Base-by-base conservation (phyloP, 1,139 yeast genomes). In the Kazachstania sp. region DNA sequence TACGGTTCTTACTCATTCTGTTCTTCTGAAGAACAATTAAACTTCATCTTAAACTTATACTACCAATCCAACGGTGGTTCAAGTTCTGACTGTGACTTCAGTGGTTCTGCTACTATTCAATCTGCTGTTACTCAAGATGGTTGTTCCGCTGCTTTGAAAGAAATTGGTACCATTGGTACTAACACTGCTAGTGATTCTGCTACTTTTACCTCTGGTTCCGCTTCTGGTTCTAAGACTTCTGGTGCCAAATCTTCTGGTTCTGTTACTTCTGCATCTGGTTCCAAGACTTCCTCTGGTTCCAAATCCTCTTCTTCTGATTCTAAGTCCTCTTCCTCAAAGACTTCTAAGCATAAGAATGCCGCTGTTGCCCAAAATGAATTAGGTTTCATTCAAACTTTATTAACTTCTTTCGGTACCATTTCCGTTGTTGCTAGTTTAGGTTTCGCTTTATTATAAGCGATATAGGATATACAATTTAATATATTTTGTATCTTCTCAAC, bases 1-100 rank as follows among this genome's bases (percentile, higher is more conserved):
- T 82, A 81, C 58, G 88, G 88, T 65, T 72, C 81, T 41, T 77
- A 70, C 68, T 80, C 88, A 9, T 78, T 74, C 75, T 82, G 87
- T 67, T 68, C 75, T 39, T 67, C 78, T 51, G 75, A 79, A 67
- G 82, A 80, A 53, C 74, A 81, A 67, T 71, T 84, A 62, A 73
- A 78, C 53, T 83, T 74, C 60, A 71, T 81, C 51, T 67, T 84
- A 69, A 77, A 83, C 73, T 67, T 74, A 59, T 84, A 84, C 73
- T 84, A 83, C 69, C 61, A 69, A 54, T 68, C 67, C 36, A 71
- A 79, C 48, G 75, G 71, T 56, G 66, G 67, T 50, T 53, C 66
- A 20, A 52, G 54, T 9, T 63, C 71, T 43, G 85, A 85, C 44
- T 84, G 94, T 74, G 76, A 74, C 64, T 84, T 83, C 68, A 66